Conservation (phyloP, 768 basidiomycete genomes). For the Strobilomyces dryophilus region DNA sequence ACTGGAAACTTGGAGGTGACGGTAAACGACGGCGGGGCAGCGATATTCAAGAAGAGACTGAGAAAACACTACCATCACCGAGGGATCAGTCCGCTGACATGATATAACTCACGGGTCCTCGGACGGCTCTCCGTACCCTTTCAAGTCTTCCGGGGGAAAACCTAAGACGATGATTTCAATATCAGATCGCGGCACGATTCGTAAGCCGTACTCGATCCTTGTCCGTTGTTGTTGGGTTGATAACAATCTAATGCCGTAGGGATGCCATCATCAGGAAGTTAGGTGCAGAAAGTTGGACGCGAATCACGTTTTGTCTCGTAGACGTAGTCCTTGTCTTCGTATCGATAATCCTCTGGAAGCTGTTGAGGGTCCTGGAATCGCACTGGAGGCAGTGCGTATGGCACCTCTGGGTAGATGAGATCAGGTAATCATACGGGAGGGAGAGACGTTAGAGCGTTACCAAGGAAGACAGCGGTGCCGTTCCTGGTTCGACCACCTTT, state of each 20-base stretch:
- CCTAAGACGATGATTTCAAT: conserved; percentile 32
- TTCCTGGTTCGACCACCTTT: conserved; percentile 58
- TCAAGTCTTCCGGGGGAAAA: conserved; percentile 48
- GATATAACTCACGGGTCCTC: conserved; percentile 56
- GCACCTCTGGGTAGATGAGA: conserved; percentile 48
- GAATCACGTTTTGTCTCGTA: conserved; percentile 51
- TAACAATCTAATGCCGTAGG: conserved; percentile 44
- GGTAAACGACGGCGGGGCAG: conserved; percentile 43
- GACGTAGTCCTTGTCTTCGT: conserved; percentile 57
- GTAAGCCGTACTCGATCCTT: conserved; percentile 40
- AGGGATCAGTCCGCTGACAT: neutral
- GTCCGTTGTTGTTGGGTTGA: conserved; percentile 62
- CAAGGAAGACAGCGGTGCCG: conserved; percentile 60
- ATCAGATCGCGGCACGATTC: neutral
- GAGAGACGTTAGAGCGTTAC: conserved; percentile 28
- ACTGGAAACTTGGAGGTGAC: conserved; percentile 52
- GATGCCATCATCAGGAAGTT: neutral
- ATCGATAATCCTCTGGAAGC: conserved; percentile 50
- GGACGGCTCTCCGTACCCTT: conserved; percentile 61
- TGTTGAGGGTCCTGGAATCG: conserved; percentile 64
- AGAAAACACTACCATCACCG: neutral
- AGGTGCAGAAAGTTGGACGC: neutral
- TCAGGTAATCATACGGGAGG: neutral
- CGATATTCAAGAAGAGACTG: conserved; percentile 64
- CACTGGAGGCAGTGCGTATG: conserved; percentile 61